These are phyloP conservation scores for Henningerozyma blattae DNA, from an alignment of 805 yeast genomes.

Conservation along the genomic window DNA sequence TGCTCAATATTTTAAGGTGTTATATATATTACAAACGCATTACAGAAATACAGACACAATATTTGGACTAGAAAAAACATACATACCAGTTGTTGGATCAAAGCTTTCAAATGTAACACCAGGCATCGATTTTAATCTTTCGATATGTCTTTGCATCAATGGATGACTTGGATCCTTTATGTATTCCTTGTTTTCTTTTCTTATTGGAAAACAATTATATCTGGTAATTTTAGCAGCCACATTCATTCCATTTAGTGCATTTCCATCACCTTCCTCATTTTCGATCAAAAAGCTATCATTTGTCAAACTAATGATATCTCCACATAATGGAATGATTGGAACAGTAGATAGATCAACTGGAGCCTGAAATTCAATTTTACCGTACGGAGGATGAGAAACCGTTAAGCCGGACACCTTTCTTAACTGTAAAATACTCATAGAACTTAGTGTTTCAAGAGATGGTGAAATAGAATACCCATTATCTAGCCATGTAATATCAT, in stretches of 20 bases:
- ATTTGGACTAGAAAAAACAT: constrained; percentile 37
- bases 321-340: constrained; percentile 51
- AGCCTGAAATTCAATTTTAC: constrained; percentile 59
- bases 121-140: constrained; percentile 47
- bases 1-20: too few species aligned
- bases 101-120: constrained; percentile 55
- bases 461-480: constrained; percentile 88
- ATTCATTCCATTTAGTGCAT: constrained; percentile 73
- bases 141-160: constrained; percentile 54
- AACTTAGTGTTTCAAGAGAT: constrained; percentile 46
- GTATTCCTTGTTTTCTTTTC: constrained; percentile 57
- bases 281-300: constrained; percentile 31
- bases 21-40: too few species aligned
- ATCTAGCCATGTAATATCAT: constrained; percentile 39
- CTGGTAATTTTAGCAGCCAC: constrained; percentile 60
- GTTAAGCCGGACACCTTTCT: constrained; percentile 50
- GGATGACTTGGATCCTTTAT: constrained; percentile 72
- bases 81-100: constrained; percentile 63
- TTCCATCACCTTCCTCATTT: constrained; percentile 49
- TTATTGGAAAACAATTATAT: constrained; percentile 71
- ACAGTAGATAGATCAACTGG: constrained; percentile 77
- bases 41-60: not conserved
- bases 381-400: constrained; percentile 66
- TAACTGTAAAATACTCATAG: constrained; percentile 49
- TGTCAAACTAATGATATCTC: constrained; percentile 35